A percentile compares a stretch with the other conserved stretches of the same genome.
Conservation (phyloP, 2,329 filamentous ascomycete genomes). For the Ambrosiella cleistominuta region DNA sequence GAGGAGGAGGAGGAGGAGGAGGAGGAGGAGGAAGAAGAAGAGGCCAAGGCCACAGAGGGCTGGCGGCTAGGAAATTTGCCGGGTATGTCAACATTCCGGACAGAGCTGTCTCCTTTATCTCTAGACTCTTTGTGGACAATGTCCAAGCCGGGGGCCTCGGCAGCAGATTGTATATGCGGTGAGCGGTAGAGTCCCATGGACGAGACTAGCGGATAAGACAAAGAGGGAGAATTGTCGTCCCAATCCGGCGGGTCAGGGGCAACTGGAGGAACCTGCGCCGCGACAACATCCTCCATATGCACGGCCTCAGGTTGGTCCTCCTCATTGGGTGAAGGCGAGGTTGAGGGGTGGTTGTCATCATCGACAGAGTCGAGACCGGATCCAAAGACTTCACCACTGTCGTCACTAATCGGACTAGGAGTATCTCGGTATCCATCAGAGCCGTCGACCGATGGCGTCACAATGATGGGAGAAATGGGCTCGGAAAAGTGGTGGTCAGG, state of each 20-base stretch:
- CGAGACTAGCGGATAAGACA: background rate
- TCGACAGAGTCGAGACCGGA: slow-evolving; percentile 8
- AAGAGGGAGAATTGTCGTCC: background rate
- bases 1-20: background rate
- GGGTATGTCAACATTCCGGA: background rate
- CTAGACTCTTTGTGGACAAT: background rate
- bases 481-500: slow-evolving; percentile 37
- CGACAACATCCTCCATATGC: background rate
- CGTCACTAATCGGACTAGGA: slow-evolving; percentile 14
- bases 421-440: slow-evolving; percentile 30
- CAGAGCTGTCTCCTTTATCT: background rate
- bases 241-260: background rate
- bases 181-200: background rate
- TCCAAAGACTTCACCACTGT: slow-evolving; percentile 20
- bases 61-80: background rate
- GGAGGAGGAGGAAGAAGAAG: too few relatives aligned
- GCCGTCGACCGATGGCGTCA: slow-evolving; percentile 43
- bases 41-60: too few relatives aligned
- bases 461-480: slow-evolving; percentile 50
- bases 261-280: background rate
- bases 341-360: background rate
- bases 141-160: background rate
- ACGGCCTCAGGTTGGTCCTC: background rate
- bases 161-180: background rate
- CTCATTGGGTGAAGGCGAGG: background rate